phyloP scores from a whole-genome alignment of 1,284 basidiomycete genomes.

The Apiotrichum sp. region DNA sequence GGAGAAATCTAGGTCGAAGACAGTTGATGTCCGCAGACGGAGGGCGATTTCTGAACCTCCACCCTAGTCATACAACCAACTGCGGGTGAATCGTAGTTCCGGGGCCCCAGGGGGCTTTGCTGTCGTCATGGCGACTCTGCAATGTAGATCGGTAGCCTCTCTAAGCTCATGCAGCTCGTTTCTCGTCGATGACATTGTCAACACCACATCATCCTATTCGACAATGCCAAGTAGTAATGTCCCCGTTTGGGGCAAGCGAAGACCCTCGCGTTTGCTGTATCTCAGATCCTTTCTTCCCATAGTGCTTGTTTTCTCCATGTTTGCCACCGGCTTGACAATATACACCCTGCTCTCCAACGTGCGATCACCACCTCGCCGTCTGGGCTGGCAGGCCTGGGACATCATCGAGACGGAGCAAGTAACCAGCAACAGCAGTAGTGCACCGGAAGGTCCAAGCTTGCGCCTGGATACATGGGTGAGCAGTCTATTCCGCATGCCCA shows the following conservation, averaged over 20 bases:
- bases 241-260: not conserved
- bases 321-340: constrained; percentile 50
- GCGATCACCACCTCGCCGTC: constrained; percentile 63
- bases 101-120: too few relatives aligned
- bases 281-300: not conserved
- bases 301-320: not conserved
- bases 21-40: too few relatives aligned
- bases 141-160: too few relatives aligned
- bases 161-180: too few relatives aligned
- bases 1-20: too few relatives aligned
- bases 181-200: not conserved
- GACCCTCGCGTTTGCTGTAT: not conserved
- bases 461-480: constrained; percentile 68
- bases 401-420: constrained; percentile 45
- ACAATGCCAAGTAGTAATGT: too few relatives aligned
- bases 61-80: too few relatives aligned
- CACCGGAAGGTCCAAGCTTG: constrained; percentile 49
- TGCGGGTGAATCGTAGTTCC: too few relatives aligned
- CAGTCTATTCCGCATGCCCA: constrained; percentile 21
- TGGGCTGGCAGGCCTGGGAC: constrained; percentile 93
- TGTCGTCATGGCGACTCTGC: too few relatives aligned
- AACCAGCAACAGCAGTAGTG: not conserved
- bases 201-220: too few relatives aligned
- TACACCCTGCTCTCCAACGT: constrained; percentile 49
- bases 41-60: too few relatives aligned